These are phyloP conservation scores for Flaveria robusta DNA, from an alignment of 129 eudicot genomes.

Conservation along the genomic window DNA sequence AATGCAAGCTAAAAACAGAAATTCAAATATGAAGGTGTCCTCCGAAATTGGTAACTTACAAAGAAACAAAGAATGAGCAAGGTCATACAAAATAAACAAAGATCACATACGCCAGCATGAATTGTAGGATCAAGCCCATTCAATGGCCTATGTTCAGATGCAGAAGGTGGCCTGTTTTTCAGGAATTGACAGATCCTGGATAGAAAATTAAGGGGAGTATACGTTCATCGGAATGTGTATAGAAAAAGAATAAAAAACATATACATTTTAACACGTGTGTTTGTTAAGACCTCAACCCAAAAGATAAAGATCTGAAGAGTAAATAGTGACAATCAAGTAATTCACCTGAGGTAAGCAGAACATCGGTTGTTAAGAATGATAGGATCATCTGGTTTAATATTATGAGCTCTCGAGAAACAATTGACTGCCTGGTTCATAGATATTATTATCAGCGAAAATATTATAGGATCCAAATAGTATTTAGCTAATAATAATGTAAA, in stretches of 20 bases:
- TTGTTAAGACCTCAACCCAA: background rate
- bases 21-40: constrained; percentile 12
- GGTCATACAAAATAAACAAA: constrained; percentile 44
- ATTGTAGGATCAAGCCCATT: constrained; percentile 95
- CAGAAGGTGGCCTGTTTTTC: constrained; percentile 69
- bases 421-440: constrained; percentile 65
- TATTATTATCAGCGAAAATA: background rate
- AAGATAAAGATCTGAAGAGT: background rate
- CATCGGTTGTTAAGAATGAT: constrained; percentile 76
- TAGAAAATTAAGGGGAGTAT: background rate
- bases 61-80: constrained; percentile 31
- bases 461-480: background rate
- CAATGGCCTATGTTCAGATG: constrained; percentile 80
- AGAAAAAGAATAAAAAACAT: background rate
- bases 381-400: constrained; percentile 64
- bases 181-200: constrained; percentile 78
- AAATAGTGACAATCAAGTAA: background rate
- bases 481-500: background rate
- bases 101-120: constrained; percentile 84
- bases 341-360: constrained; percentile 75
- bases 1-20: constrained; percentile 74
- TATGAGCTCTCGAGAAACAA: constrained; percentile 69
- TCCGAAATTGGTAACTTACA: background rate
- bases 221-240: background rate
- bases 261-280: background rate